Evolutionary conservation across 371 early-diverging fungal genomes (phyloP).

Genomic region (Mortierella sp.): DNA sequence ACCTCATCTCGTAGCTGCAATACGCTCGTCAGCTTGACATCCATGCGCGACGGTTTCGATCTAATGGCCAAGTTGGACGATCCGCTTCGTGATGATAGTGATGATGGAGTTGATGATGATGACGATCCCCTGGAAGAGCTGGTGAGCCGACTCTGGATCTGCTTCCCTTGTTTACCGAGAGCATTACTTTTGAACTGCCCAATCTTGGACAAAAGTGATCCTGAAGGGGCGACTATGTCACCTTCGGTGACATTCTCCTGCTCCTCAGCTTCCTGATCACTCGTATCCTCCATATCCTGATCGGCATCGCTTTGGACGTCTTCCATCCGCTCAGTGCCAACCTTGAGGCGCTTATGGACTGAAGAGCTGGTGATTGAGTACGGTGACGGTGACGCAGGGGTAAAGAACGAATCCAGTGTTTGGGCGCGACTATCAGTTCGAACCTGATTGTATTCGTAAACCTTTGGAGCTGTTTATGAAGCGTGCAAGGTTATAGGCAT

Average conservation of each 20-base stretch:
- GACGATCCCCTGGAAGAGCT: conserved; percentile 17
- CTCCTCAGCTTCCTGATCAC: conserved; percentile 7
- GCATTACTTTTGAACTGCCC: conserved; percentile 28
- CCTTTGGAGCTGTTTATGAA: conserved; percentile 25
- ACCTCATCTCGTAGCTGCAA: conserved; percentile 81
- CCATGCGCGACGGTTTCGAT: conserved; percentile 56
- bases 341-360: conserved; percentile 23
- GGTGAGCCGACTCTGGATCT: conserved; percentile 2
- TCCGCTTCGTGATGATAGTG: conserved; percentile 10
- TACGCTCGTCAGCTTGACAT: conserved; percentile 83
- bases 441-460: conserved; percentile 74
- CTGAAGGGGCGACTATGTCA: background rate
- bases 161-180: background rate
- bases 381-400: conserved; percentile 42
- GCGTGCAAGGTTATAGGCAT: too few relatives aligned
- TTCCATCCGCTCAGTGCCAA: conserved; percentile 26
- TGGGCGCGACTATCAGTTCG: conserved; percentile 81
- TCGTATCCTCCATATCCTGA: conserved; percentile 14
- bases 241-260: background rate
- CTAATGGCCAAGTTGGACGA: conserved; percentile 1
- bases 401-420: conserved; percentile 74
- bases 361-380: conserved; percentile 22
- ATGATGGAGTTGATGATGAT: conserved; percentile 6
- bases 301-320: conserved; percentile 13
- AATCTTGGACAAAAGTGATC: conserved; percentile 33